Evolutionary conservation across 1,139 yeast genomes (phyloP).

Genomic region (Blastobotrys serpentis): DNA sequence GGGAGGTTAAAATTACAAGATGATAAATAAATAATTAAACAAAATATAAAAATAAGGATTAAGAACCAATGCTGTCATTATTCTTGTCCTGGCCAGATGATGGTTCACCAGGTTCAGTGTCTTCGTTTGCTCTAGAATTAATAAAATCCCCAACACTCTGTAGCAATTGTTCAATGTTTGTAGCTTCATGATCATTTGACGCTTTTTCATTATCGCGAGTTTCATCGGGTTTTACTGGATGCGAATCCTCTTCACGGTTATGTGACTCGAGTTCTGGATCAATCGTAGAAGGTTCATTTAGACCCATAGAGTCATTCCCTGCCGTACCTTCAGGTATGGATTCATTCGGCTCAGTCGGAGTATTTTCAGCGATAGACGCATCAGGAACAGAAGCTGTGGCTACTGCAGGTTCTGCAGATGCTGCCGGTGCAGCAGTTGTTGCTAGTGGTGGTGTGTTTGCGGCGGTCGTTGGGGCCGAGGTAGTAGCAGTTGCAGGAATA

Average conservation of each 20-base stretch:
- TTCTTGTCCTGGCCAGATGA: background rate
- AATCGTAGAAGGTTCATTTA: background rate
- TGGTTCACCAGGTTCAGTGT: background rate
- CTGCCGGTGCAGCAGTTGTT: background rate
- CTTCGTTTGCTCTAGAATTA: constrained; percentile 22
- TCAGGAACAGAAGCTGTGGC: background rate
- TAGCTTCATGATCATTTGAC: constrained; percentile 20
- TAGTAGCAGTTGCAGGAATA: constrained; percentile 9
- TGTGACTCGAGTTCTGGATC: constrained; percentile 14
- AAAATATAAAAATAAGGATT: too few species aligned
- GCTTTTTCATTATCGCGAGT: constrained; percentile 1
- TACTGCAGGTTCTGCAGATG: background rate
- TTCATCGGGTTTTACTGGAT: constrained; percentile 4
- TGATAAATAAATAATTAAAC: constrained; percentile 3
- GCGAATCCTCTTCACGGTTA: constrained; percentile 9
- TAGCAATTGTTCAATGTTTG: constrained; percentile 32
- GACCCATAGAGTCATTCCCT: background rate
- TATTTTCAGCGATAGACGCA: background rate
- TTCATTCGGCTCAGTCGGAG: background rate
- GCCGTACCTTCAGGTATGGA: background rate
- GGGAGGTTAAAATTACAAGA: background rate
- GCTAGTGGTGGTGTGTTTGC: too few species aligned
- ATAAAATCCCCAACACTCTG: constrained; percentile 39
- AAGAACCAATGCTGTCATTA: constrained; percentile 2
- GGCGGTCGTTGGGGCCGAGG: constrained; percentile 5